Percentiles rank a stretch among this genome's conserved stretches.
phyloP scores from a whole-genome alignment of 768 basidiomycete genomes.

The Rhodotorula paludigena region DNA sequence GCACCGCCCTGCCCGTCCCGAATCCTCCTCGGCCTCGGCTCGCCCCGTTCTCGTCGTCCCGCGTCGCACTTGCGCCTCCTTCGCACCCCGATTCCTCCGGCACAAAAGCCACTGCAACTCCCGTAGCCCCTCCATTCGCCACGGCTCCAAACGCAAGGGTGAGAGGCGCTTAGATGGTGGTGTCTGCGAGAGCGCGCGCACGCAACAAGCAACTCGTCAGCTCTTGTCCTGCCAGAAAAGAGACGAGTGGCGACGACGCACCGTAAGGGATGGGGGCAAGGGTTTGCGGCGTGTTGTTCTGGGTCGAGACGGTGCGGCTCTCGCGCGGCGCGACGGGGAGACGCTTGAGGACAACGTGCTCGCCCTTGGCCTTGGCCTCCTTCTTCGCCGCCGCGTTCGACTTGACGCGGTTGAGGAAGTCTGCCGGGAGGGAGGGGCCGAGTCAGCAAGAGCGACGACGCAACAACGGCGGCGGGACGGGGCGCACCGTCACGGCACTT shows the following conservation, averaged over 20 bases:
- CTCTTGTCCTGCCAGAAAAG: neutral
- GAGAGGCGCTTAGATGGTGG: constrained; percentile 37
- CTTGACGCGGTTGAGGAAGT: constrained; percentile 95
- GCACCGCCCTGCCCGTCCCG: no score
- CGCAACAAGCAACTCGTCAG: neutral
- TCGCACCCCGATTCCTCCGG: no score
- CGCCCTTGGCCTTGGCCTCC: constrained; percentile 85
- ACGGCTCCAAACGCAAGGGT: no score
- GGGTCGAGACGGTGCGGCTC: constrained; percentile 63
- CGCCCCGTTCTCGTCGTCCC: no score
- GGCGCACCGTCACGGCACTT: constrained; percentile 70
- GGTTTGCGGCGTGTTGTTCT: constrained; percentile 80
- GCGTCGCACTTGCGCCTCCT: no score
- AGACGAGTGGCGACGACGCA: neutral
- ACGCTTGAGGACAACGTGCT: constrained; percentile 77
- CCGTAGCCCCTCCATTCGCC: no score
- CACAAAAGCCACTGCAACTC: no score
- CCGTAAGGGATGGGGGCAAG: constrained; percentile 85
- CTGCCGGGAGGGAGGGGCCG: constrained; percentile 45
- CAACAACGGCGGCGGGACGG: no score
- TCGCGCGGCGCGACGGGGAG: constrained; percentile 76
- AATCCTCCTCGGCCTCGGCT: no score
- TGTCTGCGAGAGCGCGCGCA: constrained; percentile 15
- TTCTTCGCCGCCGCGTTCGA: constrained; percentile 74
- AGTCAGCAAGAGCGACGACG: neutral